These are phyloP conservation scores for Nemania sp. DNA, from an alignment of 2,329 filamentous ascomycete species.

Conservation along the genomic window DNA sequence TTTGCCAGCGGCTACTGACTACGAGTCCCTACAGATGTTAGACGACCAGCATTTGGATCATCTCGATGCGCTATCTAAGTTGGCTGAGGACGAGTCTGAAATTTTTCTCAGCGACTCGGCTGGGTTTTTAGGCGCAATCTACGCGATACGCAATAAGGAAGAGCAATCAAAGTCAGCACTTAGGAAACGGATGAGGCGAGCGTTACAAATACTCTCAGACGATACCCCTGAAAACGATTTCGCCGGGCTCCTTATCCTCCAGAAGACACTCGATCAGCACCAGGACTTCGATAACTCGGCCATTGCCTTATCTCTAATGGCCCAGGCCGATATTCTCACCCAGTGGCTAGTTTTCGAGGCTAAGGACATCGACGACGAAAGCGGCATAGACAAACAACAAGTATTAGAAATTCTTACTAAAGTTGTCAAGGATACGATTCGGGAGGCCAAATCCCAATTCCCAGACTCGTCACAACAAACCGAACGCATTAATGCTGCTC, in stretches of 20 bases:
- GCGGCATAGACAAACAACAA: conserved; percentile 1
- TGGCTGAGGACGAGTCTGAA: conserved; percentile 31
- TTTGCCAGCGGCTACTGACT: neutral
- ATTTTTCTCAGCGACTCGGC: conserved; percentile 15
- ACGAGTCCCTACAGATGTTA: conserved; percentile 23
- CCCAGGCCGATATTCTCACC: conserved; percentile 13
- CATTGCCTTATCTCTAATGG: conserved; percentile 25
- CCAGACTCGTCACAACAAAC: conserved; percentile 36
- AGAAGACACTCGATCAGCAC: conserved; percentile 22
- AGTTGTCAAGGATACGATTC: conserved; percentile 5
- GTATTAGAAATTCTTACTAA: neutral
- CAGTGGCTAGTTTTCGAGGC: conserved; percentile 6
- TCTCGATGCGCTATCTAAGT: conserved; percentile 29
- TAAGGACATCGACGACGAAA: neutral
- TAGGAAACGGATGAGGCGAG: conserved; percentile 20
- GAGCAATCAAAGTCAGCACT: conserved; percentile 34
- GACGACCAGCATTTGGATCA: conserved; percentile 30
- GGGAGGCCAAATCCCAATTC: conserved; percentile 18
- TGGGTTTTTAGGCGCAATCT: conserved; percentile 36
- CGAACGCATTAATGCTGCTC: conserved; percentile 37
- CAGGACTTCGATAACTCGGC: conserved; percentile 19
- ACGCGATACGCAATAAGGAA: conserved; percentile 32
- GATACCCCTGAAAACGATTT: conserved; percentile 38
- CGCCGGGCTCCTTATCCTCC: conserved; percentile 21
- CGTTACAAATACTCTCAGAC: conserved; percentile 35